These are phyloP conservation scores for Trichoderma asperellum DNA, from an alignment of 2,329 filamentous ascomycete species.

Conservation along the genomic window DNA sequence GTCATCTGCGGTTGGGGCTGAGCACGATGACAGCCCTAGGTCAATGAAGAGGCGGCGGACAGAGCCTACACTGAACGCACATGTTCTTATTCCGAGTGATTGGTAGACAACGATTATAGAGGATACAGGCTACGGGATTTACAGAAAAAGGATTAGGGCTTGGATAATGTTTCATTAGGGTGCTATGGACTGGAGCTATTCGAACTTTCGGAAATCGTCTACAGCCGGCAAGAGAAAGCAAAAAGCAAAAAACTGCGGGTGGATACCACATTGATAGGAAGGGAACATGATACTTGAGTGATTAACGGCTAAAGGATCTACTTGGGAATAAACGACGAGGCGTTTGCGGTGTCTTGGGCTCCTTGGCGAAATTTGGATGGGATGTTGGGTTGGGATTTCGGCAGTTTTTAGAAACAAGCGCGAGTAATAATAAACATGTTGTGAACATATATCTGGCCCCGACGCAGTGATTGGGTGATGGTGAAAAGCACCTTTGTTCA, in stretches of 20 bases:
- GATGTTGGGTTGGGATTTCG: not conserved
- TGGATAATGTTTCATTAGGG: conserved; percentile 4
- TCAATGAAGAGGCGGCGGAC: conserved; percentile 45
- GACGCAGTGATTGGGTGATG: not conserved
- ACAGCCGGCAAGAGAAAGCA: not conserved
- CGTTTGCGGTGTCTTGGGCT: conserved; percentile 16
- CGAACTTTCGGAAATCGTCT: not conserved
- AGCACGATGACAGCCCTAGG: conserved; percentile 43
- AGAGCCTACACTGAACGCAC: conserved; percentile 35
- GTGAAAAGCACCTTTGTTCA: conserved; percentile 13
- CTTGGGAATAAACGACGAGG: not conserved
- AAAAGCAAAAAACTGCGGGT: conserved; percentile 1
- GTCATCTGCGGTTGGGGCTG: conserved; percentile 34
- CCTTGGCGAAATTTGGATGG: conserved; percentile 5
- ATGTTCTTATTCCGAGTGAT: conserved; percentile 41
- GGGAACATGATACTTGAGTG: not conserved
- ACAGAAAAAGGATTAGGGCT: not conserved
- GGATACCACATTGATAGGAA: not conserved
- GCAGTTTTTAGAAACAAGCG: conserved; percentile 18
- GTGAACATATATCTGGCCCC: not conserved
- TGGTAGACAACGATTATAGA: conserved; percentile 34
- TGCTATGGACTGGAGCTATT: not conserved
- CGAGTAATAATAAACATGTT: conserved; percentile 24
- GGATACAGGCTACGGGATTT: not conserved
- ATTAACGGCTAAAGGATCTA: conserved; percentile 7